Evolutionary conservation across 1,139 yeast species (phyloP).

Genomic region (Sugiyamaella novakii): DNA sequence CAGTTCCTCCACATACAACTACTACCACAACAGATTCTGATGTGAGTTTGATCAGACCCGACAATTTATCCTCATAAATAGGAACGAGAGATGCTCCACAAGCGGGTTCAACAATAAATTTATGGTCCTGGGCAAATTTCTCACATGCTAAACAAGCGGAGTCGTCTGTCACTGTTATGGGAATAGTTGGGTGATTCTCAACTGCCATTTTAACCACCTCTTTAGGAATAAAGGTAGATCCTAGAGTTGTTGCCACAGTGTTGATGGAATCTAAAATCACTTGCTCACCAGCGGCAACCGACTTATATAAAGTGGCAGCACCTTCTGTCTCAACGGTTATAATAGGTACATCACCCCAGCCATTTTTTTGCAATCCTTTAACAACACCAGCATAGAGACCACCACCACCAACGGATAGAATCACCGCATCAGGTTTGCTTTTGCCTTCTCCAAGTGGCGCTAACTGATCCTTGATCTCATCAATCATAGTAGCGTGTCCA

Average conservation of each 20-base stretch:
- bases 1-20: slow-evolving; percentile 68
- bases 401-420: slow-evolving; percentile 76
- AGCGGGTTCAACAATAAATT: slow-evolving; percentile 67
- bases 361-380: slow-evolving; percentile 52
- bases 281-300: slow-evolving; percentile 51
- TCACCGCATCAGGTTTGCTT: slow-evolving; percentile 55
- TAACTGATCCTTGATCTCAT: slow-evolving; percentile 56
- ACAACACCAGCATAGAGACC: slow-evolving; percentile 69
- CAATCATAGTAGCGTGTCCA: slow-evolving; percentile 63
- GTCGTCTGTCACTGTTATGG: slow-evolving; percentile 55
- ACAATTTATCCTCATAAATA: slow-evolving; percentile 48
- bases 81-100: slow-evolving; percentile 71
- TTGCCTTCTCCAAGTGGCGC: slow-evolving; percentile 29
- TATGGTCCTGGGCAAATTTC: slow-evolving; percentile 52
- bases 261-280: slow-evolving; percentile 51
- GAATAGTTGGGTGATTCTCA: slow-evolving; percentile 44
- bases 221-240: slow-evolving; percentile 57
- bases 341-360: slow-evolving; percentile 48
- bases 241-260: slow-evolving; percentile 63
- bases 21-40: slow-evolving; percentile 56
- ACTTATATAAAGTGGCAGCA: slow-evolving; percentile 57
- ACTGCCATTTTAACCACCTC: slow-evolving; percentile 50
- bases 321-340: slow-evolving; percentile 63
- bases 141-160: slow-evolving; percentile 58
- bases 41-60: slow-evolving; percentile 36